Base-by-base conservation (phyloP, 2,329 filamentous ascomycete genomes). In the Ceratocystiopsis sp. region DNA sequence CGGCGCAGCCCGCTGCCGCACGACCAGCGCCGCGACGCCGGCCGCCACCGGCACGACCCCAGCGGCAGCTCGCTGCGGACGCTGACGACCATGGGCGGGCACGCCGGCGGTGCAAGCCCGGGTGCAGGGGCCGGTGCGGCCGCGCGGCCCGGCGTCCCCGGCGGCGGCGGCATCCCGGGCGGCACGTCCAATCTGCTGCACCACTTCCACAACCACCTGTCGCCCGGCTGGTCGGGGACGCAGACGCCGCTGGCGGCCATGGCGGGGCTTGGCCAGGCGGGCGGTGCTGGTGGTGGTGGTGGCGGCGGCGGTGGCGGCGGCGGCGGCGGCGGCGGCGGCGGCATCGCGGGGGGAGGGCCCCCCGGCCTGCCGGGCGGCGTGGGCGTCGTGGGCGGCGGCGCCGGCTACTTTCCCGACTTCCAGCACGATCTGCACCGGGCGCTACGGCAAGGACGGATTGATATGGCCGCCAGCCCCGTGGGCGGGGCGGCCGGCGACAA, bases 151-250 rank as follows among this genome's bases (percentile, higher is more conserved):
- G 75, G 75, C 1, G 71, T 80, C 38, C 25, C 25, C 25, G 25
- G 25, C 25, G 25, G 25, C 25, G 25, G 25, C 25, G 25, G 25
- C 25, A 29, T 29, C 9, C 70, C 80, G 6, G 80, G 82, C 45
- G 80, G 80, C 29, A 80, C 80, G 12, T 79, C 79, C 12, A 86
- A 84, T 52, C 68, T 89, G 53, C 43, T 49, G 79, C 80, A 52
- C 57, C 91, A 89, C 59, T 89, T 91, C 55, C 83, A 87, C 57
- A 75, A 80, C 16, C 83, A 86, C 50, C 67, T 89, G 5, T 74
- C 77, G 10, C 70, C 72, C 29, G 78, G 42, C 7, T 69, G 82
- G 50, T 83, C 80, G 40, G 84, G 84, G 21, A 77, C 80, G 13
- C 79, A 84, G 48, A 89, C 84, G 21, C 84, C 84, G 37, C 68